These are phyloP conservation scores for Carpinus viminea DNA, from an alignment of 306 rosid genomes.

Conservation along the genomic window DNA sequence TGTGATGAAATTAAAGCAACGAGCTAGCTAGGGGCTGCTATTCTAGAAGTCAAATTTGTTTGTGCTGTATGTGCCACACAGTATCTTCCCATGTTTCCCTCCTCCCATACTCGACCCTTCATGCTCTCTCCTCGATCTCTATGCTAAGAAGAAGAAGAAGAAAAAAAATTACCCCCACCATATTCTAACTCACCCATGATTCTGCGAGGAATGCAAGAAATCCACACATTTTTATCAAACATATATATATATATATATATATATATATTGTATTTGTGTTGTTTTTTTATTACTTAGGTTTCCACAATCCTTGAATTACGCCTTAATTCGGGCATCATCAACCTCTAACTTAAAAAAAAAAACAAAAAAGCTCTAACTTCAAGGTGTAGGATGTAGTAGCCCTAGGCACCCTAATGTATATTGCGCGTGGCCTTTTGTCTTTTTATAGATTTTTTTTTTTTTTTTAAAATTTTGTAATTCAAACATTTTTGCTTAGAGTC, in stretches of 20 bases:
- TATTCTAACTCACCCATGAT: slow-evolving; percentile 24
- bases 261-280: no score
- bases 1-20: slow-evolving; percentile 24
- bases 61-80: slow-evolving; percentile 45
- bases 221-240: no score
- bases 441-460: no score
- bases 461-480: no score
- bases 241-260: no score
- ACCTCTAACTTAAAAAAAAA: slow-evolving; percentile 46
- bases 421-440: no score
- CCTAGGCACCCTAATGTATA: slow-evolving; percentile 18
- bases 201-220: slow-evolving; percentile 13
- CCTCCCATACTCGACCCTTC: slow-evolving; percentile 39
- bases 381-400: slow-evolving; percentile 31
- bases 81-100: slow-evolving; percentile 61
- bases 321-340: slow-evolving; percentile 50
- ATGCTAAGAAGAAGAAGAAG: slow-evolving; percentile 10
- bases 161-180: not conserved
- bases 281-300: slow-evolving; percentile 38
- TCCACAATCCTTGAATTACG: slow-evolving; percentile 80
- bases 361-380: slow-evolving; percentile 50
- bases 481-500: no score
- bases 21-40: not conserved
- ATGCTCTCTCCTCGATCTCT: slow-evolving; percentile 29
- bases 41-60: slow-evolving; percentile 40